Percentiles rank a stretch among this genome's conserved stretches.
Conservation (phyloP, 2,329 filamentous ascomycete species). For the Colletotrichum camelliae region DNA sequence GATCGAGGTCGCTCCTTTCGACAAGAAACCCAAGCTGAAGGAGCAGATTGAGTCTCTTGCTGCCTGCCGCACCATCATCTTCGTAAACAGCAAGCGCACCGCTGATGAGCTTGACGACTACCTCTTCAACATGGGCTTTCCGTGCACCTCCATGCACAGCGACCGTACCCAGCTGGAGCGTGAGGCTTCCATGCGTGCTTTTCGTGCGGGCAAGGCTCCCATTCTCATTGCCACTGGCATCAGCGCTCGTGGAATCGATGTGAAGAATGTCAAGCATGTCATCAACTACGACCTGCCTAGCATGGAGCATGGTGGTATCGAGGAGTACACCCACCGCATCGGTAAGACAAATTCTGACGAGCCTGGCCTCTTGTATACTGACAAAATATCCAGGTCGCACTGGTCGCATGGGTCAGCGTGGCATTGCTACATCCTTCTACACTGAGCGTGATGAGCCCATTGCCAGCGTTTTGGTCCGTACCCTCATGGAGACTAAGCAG, state of each 20-base stretch:
- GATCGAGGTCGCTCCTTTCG: constrained; percentile 65
- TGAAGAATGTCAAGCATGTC: constrained; percentile 85
- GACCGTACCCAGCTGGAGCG: constrained; percentile 90
- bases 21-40: constrained; percentile 74
- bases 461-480: constrained; percentile 76
- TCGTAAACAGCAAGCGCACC: constrained; percentile 80
- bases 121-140: constrained; percentile 79
- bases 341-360: constrained; percentile 57
- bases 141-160: constrained; percentile 86
- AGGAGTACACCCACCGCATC: constrained; percentile 94
- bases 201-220: constrained; percentile 75
- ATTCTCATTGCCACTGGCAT: constrained; percentile 89
- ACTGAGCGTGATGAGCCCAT: constrained; percentile 78
- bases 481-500: constrained; percentile 81
- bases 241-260: constrained; percentile 86
- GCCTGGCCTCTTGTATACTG: background rate
- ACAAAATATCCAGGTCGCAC: constrained; percentile 71
- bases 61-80: constrained; percentile 83
- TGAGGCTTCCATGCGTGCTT: constrained; percentile 88
- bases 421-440: constrained; percentile 89
- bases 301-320: constrained; percentile 79
- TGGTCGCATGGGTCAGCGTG: constrained; percentile 87
- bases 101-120: constrained; percentile 90
- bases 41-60: constrained; percentile 74
- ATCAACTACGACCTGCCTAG: constrained; percentile 92